phyloP scores from a whole-genome alignment of 495 filamentous ascomycete species.

The Clavariopsis aquatica region DNA sequence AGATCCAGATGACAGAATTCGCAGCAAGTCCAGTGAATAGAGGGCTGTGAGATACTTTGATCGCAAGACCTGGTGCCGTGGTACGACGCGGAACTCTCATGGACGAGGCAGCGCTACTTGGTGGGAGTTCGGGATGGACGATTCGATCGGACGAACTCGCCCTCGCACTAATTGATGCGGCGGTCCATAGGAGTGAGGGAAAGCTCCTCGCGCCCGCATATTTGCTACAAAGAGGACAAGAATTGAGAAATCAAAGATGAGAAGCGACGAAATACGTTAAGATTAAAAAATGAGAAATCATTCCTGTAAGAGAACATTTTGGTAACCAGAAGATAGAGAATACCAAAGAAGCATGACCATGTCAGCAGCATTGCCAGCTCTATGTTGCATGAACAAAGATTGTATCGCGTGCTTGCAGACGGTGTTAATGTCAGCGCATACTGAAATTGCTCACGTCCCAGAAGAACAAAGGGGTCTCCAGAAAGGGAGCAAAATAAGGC shows the following conservation, averaged over 20 bases:
- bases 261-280: not conserved
- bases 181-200: constrained; percentile 23
- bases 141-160: constrained; percentile 37
- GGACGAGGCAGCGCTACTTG: constrained; percentile 1
- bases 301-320: too few species aligned
- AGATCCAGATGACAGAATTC: constrained; percentile 27
- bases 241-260: not conserved
- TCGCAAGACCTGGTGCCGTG: constrained; percentile 18
- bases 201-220: constrained; percentile 19
- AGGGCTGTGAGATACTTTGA: constrained; percentile 18
- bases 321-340: too few species aligned
- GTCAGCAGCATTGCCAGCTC: too few species aligned
- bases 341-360: too few species aligned
- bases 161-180: constrained; percentile 34
- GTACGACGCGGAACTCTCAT: constrained; percentile 5
- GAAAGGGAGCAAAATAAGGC: too few species aligned
- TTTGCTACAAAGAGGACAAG: constrained; percentile 4
- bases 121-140: constrained; percentile 1
- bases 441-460: too few species aligned
- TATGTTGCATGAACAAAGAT: too few species aligned
- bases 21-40: not conserved
- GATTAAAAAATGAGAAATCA: not conserved
- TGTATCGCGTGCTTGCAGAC: too few species aligned
- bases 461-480: too few species aligned
- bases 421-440: too few species aligned